Evolutionary conservation across 2,329 filamentous ascomycete species (phyloP), one percentile per base, ranked within the genome.

Genomic region (Pezizomycotina sp.): DNA sequence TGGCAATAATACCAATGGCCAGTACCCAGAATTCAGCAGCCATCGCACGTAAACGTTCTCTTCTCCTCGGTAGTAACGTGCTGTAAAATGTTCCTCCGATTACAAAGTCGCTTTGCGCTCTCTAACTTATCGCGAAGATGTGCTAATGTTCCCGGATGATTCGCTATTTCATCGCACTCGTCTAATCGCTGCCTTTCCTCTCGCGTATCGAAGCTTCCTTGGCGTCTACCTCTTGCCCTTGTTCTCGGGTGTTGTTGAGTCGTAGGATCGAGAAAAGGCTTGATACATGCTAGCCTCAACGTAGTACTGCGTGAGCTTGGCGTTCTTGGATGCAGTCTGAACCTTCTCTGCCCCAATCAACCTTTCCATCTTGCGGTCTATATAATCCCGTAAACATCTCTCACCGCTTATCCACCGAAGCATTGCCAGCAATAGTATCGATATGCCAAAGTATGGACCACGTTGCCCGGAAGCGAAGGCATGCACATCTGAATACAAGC

Each of bases 1-100:
- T 45, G 53, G 43, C 69, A 74, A 1, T 55, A 60, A 51, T 74
- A 76, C 71, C 71, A 76, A 45, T 74, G 68, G 0, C 72, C 71
- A 0, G 63, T 69, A 0, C 65, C 63, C 34, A 42, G 23, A 70
- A 63, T 42, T 66, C 63, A 0, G 30, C 37, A 1, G 61, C 51
- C 67, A 74, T 71, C 2, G 69, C 68, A 1, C 45, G 65, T 59
- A 2, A 71, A 60, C 1, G 56, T 60, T 21, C 58, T 56, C 49
- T 66, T 61, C 55, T 76, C 68, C 3, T 62, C 59, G 6, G 56
- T 59, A 0, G 60, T 64, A 9, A 72, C 61, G 0, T 41, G 2
- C 54, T 51, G 51, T 70, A 68, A 45, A 69, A 68, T 0, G 58
- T 58, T 1, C 56, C 55, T 5, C 56, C 57, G 1, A 53, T 48